Percentiles rank a stretch among this genome's conserved stretches.
phyloP scores from a whole-genome alignment of 2,329 filamentous ascomycete genomes.

The Alternaria brassicae region DNA sequence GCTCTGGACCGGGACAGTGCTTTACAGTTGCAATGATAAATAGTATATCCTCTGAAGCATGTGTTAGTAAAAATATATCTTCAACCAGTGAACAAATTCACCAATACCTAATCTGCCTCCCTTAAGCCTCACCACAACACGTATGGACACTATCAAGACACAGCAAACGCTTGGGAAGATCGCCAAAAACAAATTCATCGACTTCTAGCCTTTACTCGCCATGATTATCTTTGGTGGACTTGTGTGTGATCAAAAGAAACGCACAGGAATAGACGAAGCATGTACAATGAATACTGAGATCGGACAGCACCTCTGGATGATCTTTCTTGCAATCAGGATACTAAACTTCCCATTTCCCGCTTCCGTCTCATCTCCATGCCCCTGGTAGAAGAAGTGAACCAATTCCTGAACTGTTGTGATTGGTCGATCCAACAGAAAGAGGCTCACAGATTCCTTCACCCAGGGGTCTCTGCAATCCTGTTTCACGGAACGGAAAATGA shows the following conservation, averaged over 20 bases:
- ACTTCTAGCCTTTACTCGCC: constrained; percentile 8
- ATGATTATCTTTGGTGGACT: not conserved
- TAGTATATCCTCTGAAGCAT: constrained; percentile 10
- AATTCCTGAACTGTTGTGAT: not conserved
- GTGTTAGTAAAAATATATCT: not conserved
- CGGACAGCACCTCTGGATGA: not conserved
- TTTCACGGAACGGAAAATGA: not conserved
- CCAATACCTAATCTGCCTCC: constrained; percentile 1
- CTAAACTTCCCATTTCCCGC: not conserved
- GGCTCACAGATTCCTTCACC: not conserved
- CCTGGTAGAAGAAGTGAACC: not conserved
- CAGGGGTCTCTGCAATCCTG: not conserved
- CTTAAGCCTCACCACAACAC: not conserved
- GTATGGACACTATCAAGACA: constrained; percentile 7
- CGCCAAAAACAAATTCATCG: constrained; percentile 8
- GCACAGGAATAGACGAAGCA: not conserved
- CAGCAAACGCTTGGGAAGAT: constrained; percentile 9
- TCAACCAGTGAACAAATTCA: not conserved
- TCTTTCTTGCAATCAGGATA: not conserved
- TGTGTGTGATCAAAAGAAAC: not conserved
- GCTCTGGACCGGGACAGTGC: not conserved
- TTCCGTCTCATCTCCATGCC: not conserved
- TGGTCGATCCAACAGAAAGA: not conserved
- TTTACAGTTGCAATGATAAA: constrained; percentile 13
- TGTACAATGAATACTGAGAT: not conserved